These are phyloP conservation scores for Rhipidocladum racemiflorum DNA, from an alignment of 176 grass and related monocot genomes.

Conservation along the genomic window DNA sequence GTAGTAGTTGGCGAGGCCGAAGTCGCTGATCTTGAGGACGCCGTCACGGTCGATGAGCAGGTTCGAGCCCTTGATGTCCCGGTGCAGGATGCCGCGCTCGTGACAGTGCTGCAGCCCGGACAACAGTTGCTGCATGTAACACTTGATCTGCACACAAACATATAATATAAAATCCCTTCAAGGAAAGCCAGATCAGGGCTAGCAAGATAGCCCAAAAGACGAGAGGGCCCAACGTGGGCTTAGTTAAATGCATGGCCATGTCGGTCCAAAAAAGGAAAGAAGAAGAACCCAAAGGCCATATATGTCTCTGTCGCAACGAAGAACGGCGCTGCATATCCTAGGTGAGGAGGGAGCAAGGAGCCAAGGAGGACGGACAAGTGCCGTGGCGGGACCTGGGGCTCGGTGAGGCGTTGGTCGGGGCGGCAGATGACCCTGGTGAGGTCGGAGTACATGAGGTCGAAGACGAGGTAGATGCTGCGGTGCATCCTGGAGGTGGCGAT, in stretches of 20 bases:
- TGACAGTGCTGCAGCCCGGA: constrained; percentile 54
- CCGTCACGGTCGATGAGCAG: constrained; percentile 47
- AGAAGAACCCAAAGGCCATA: not conserved
- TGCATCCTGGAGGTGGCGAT: constrained; percentile 78
- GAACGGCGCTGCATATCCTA: not conserved
- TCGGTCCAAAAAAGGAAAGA: not conserved
- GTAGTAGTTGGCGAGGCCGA: constrained; percentile 54
- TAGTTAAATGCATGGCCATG: not conserved
- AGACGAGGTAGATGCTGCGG: constrained; percentile 79
- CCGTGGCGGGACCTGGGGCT: constrained; percentile 44
- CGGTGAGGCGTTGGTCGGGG: constrained; percentile 34
- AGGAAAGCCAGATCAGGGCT: not conserved
- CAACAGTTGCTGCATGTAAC: constrained; percentile 53
- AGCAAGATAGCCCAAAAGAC: not conserved
- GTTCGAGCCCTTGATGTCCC: constrained; percentile 64
- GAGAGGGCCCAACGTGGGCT: not conserved
- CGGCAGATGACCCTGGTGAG: constrained; percentile 36
- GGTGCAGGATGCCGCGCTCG: constrained; percentile 53
- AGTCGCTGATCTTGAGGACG: constrained; percentile 56
- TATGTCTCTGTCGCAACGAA: not conserved
- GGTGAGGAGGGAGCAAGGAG: not conserved
- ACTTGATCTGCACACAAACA: constrained; percentile 26
- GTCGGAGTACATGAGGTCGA: constrained; percentile 73
- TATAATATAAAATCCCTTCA: too few species aligned
- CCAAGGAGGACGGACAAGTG: not conserved